A percentile compares a stretch with the other conserved stretches of the same genome.
Evolutionary conservation across 1,284 basidiomycete species (phyloP).

Genomic region (Melampsora abietis-canadensis): DNA sequence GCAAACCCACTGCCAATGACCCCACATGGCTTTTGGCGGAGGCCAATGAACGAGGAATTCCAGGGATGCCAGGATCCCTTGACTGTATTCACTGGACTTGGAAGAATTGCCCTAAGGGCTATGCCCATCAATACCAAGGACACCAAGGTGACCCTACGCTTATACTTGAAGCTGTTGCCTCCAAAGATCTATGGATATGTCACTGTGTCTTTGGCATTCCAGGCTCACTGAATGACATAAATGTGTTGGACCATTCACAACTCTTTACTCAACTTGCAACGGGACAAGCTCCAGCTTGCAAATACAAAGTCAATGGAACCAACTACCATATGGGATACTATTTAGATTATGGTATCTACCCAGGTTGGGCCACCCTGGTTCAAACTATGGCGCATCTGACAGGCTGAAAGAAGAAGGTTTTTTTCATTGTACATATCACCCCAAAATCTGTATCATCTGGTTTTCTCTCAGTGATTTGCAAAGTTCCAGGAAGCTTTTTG

Average conservation of each 20-base stretch:
- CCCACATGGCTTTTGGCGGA: neutral
- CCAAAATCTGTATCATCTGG: too few relatives aligned
- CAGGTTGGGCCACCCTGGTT: slow-evolving; percentile 6
- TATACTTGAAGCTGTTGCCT: slow-evolving; percentile 15
- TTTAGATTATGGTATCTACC: slow-evolving; percentile 12
- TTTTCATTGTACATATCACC: too few relatives aligned
- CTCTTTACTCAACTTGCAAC: slow-evolving; percentile 4
- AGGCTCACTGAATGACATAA: slow-evolving; percentile 1
- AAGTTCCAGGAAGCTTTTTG: too few relatives aligned
- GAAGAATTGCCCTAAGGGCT: slow-evolving; percentile 19
- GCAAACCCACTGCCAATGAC: neutral
- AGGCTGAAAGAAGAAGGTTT: neutral
- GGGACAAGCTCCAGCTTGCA: neutral
- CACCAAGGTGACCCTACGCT: slow-evolving; percentile 1
- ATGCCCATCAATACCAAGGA: slow-evolving; percentile 13
- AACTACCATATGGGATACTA: slow-evolving; percentile 2
- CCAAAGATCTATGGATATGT: slow-evolving; percentile 13
- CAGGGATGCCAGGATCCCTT: slow-evolving; percentile 7
- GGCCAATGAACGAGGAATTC: neutral
- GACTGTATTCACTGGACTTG: slow-evolving; percentile 22
- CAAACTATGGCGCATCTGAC: neutral
- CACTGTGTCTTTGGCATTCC: slow-evolving; percentile 8
- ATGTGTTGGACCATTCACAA: neutral
- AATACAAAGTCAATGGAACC: neutral
- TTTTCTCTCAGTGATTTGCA: too few relatives aligned